Evolutionary conservation across 257 asterid genomes (phyloP), one percentile per base, ranked within the genome.

Genomic region (Echites panduratus): DNA sequence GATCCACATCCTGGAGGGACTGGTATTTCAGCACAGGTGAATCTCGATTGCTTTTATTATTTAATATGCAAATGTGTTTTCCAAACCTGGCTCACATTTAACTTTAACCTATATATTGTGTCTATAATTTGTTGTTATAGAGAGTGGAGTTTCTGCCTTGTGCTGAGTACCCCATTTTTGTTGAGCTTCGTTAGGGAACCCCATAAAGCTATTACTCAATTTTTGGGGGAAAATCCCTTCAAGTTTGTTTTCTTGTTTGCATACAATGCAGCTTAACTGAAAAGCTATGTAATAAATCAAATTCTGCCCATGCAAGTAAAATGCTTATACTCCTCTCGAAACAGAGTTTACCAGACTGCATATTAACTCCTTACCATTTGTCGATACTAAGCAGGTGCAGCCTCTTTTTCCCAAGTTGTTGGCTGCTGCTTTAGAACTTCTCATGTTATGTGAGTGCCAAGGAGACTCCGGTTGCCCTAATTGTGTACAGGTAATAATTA

Each of bases 1-100:
- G 99, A 94, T 83, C 97, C 97, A 76, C 96, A 77, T 78, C 97
- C 97, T 74, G 99, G 99, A 75, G 97, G 97, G 53, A 86, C 97
- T 65, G 99, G 99, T 79, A 89, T 94, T 83, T 87, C 97, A 52
- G 84, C 80, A 47, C 91, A 94, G 97, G 98, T 91, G 83, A 83
- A 74, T 38, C 53, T 43, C 48, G 59, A 35, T 29, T 47, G 49
- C n/a, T 66, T 64, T 58, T 40, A 47, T 24, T 62, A 32, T 14
- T 32, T 32, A 22, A 62, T 61, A 4, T 59, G 12, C 11, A 61
- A 12, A 61, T 61, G 32, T 17, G n/a, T 17, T 9, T 61, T 56
- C 59, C 29, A 7, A 53, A 20, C n/a, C 27, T 20, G n/a, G 20
- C 38, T 32, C 38, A 32, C 5, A 19, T 7, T 27, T 2, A 53